phyloP scores from a whole-genome alignment of 306 rosid genomes.

The Trifolium pratense region DNA sequence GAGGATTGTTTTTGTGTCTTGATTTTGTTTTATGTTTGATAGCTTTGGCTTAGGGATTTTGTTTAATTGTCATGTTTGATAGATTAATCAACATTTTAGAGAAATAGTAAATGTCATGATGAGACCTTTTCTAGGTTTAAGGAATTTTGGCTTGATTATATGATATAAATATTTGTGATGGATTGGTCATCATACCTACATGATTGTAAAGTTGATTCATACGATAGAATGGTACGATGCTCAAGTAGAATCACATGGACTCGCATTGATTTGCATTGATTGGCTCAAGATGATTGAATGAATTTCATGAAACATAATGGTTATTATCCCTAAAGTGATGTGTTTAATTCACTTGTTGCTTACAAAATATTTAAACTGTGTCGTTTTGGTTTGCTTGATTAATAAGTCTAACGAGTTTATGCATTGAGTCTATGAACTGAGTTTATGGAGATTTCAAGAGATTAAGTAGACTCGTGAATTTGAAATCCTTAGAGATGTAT shows the following conservation, averaged over 20 bases:
- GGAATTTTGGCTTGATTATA: conserved; percentile 3
- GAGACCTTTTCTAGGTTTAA: background rate
- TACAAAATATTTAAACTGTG: no score
- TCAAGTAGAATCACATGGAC: background rate
- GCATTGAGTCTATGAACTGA: no score
- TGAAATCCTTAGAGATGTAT: background rate
- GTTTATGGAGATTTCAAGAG: no score
- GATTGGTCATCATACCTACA: background rate
- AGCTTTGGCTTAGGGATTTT: background rate
- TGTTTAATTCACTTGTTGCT: no score
- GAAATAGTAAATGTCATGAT: background rate
- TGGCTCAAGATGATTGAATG: no score
- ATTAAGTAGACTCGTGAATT: no score
- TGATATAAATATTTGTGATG: background rate
- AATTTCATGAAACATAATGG: background rate
- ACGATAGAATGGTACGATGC: background rate
- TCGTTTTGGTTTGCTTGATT: no score
- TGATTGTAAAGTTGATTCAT: background rate
- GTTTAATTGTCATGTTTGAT: background rate
- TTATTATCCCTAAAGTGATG: background rate
- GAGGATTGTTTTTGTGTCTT: background rate
- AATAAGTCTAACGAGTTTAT: no score
- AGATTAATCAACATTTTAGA: background rate
- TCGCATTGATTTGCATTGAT: background rate
- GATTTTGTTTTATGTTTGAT: no score